phyloP scores from a whole-genome alignment of 305 asterid species.

The Rubia balearica region DNA sequence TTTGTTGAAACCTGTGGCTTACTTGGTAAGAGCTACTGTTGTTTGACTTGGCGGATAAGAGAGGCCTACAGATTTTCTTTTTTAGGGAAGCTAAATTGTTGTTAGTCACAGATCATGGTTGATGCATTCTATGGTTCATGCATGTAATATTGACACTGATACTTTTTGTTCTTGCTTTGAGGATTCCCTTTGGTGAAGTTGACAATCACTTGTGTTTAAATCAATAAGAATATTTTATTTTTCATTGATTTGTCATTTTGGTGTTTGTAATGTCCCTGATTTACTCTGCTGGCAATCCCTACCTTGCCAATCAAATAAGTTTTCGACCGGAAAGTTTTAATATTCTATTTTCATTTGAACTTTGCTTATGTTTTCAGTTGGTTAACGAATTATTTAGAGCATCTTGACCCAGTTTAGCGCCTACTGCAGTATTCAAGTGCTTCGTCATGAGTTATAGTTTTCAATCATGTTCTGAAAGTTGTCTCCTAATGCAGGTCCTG shows the following conservation, averaged over 20 bases:
- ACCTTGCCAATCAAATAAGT: background rate
- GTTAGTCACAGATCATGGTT: background rate
- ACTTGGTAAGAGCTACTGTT: no score
- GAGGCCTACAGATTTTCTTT: no score
- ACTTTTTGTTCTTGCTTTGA: background rate
- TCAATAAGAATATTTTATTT: background rate
- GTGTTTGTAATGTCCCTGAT: background rate
- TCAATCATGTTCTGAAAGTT: conserved; percentile 10
- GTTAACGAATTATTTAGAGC: background rate
- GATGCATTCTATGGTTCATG: no score
- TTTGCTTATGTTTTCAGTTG: background rate
- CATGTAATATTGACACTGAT: background rate
- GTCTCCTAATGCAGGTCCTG: conserved; percentile 58
- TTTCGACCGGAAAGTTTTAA: background rate
- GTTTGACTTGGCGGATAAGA: no score
- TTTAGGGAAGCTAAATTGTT: background rate
- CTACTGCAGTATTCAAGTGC: background rate
- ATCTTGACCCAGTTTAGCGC: background rate
- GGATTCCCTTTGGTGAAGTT: no score
- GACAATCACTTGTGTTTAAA: background rate
- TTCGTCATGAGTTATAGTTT: background rate
- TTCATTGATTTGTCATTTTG: background rate
- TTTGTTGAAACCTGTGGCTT: no score
- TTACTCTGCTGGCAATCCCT: background rate
- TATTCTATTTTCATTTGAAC: background rate